A percentile compares a stretch with the other conserved stretches of the same genome.
Evolutionary conservation across 441 rosid genomes (phyloP).

Genomic region (Macaranga tanarius): DNA sequence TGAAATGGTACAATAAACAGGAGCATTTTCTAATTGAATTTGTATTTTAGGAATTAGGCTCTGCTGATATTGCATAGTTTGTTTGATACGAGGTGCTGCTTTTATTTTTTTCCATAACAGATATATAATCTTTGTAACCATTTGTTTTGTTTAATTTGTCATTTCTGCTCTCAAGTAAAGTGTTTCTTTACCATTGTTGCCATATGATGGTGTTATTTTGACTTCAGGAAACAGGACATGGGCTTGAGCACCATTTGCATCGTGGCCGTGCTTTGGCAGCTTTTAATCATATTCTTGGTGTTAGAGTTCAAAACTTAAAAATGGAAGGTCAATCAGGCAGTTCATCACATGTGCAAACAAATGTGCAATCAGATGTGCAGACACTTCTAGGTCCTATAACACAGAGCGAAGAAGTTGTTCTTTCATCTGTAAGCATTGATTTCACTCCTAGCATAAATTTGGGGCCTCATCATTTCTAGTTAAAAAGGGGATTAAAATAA

Average conservation of each 20-base stretch:
- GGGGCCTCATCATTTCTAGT: background rate
- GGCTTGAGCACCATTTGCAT: conserved; percentile 93
- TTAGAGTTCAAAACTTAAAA: conserved; percentile 73
- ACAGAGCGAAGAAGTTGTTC: conserved; percentile 66
- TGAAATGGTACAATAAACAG: background rate
- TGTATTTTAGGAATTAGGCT: background rate
- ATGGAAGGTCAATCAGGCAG: conserved; percentile 54
- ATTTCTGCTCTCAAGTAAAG: background rate
- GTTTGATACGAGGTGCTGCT: no score
- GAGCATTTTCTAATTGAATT: background rate
- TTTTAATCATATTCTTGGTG: conserved; percentile 75
- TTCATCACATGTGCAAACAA: conserved; percentile 57
- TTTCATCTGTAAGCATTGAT: conserved; percentile 76
- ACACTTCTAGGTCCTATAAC: conserved; percentile 78
- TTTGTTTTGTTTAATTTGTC: background rate
- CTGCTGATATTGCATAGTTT: background rate
- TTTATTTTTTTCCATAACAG: background rate
- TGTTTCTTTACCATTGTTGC: conserved; percentile 8
- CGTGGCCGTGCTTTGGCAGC: conserved; percentile 99
- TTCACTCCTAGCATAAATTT: conserved; percentile 24
- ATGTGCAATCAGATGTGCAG: conserved; percentile 87
- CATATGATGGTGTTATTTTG: conserved; percentile 13
- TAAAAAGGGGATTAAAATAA: background rate
- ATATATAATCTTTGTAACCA: background rate
- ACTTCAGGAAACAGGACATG: conserved; percentile 80